These are phyloP conservation scores for Plenodomus lindquistii DNA, from an alignment of 2,329 filamentous ascomycete genomes.

Conservation along the genomic window DNA sequence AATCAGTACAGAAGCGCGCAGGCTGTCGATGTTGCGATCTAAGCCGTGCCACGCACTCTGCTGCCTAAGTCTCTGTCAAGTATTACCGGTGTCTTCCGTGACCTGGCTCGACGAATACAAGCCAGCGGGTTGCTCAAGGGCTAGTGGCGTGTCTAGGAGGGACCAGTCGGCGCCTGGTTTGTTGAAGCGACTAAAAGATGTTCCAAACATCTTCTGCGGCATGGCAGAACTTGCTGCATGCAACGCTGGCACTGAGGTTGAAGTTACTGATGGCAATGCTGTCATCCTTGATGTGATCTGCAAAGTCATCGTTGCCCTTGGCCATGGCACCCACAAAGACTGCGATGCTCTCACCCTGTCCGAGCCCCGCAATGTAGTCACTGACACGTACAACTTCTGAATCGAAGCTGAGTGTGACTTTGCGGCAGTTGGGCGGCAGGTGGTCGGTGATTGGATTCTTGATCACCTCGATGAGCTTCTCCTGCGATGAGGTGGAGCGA, in stretches of 20 bases:
- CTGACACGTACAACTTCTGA: slow-evolving; percentile 82
- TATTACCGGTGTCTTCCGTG: slow-evolving; percentile 21
- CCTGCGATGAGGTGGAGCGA: slow-evolving; percentile 92
- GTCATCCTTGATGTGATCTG: slow-evolving; percentile 92
- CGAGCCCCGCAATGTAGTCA: slow-evolving; percentile 83
- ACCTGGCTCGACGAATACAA: slow-evolving; percentile 15
- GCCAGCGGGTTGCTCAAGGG: slow-evolving; percentile 22
- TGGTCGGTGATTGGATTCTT: slow-evolving; percentile 98
- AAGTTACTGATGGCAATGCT: slow-evolving; percentile 98
- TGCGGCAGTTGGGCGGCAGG: slow-evolving; percentile 93
- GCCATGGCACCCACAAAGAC: slow-evolving; percentile 99
- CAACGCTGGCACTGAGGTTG: slow-evolving; percentile 94
- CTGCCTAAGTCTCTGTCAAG: slow-evolving; percentile 33
- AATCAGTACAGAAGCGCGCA: slow-evolving; percentile 51
- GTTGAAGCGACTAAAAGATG: slow-evolving; percentile 67
- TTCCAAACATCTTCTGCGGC: slow-evolving; percentile 96
- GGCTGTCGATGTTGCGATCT: slow-evolving; percentile 74
- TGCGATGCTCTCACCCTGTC: slow-evolving; percentile 87
- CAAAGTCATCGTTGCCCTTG: slow-evolving; percentile 93
- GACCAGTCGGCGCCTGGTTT: slow-evolving; percentile 21
- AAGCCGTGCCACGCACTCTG: slow-evolving; percentile 45
- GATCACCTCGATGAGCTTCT: slow-evolving; percentile 96
- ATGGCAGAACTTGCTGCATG: slow-evolving; percentile 99
- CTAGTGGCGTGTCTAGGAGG: slow-evolving; percentile 31
- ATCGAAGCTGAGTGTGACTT: slow-evolving; percentile 95